Evolutionary conservation across 192 early-diverging fungal species (phyloP), one percentile per base, ranked within the genome.

Genomic region (Kappamyces sp.): DNA sequence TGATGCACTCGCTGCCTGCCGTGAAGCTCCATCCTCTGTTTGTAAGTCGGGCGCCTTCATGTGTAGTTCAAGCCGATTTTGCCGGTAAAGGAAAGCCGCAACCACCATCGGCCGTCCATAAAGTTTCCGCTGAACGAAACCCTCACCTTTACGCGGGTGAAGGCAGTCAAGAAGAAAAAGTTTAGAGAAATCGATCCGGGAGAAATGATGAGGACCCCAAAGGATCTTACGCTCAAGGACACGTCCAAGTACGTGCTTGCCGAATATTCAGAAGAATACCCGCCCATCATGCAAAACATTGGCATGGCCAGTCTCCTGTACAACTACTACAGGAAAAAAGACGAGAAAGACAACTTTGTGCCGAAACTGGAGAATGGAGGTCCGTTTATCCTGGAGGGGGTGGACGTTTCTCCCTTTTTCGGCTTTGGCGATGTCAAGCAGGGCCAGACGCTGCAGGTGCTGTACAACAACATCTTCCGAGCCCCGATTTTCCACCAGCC

Each of bases 201-300:
- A 6, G 80, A 84, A 33, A 66, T 84, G 37, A 86, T 93, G 75
- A 77, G 85, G 63, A 88, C 74, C 36, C 79, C 85, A 6, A 93
- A 90, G 58, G 93, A 97, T 71, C 62, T 99, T 22, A 89, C 89
- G 7, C 73, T 97, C 4, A 90, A 88, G 47, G 96, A 99, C 53
- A 84, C 83, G 31, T 76, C 81, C 31, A 79, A 85, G 57, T 94
- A 84, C 68, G 78, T 91, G 0, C 64, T 99, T 41, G 62, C 96
- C 11, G 96, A 99, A 64, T 97, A 96, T 61, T 89, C 89, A 0
- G 94, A 99, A 64, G 96, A 99, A 70, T 88, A 95, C 66, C 96
- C 96, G 9, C 85, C 90, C 0, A 86, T 96, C 30, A 60, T 99
- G 55, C 86, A 87, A 29, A 96, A 96, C 62, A 77, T 85, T 4